A percentile compares a stretch with the other conserved stretches of the same genome.
phyloP scores from a whole-genome alignment of 2,329 filamentous ascomycete genomes.

The Emmonsiellopsis sp. region DNA sequence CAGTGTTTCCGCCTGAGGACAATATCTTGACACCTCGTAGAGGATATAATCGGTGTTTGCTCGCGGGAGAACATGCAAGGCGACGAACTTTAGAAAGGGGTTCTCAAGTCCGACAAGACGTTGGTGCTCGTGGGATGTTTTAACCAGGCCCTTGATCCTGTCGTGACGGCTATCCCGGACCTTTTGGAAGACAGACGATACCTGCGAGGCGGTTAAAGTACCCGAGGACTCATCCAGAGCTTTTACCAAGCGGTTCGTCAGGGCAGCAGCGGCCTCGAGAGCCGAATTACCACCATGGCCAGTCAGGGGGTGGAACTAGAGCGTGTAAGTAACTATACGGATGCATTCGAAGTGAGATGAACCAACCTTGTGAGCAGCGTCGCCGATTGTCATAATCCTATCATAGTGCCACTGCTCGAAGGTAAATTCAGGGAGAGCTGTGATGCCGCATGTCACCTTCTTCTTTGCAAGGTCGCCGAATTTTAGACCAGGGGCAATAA shows the following conservation, averaged over 20 bases:
- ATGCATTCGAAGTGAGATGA: neutral
- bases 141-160: neutral
- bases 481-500: neutral
- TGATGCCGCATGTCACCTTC: constrained; percentile 13
- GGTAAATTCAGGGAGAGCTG: constrained; percentile 28
- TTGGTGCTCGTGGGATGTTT: neutral
- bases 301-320: constrained; percentile 6
- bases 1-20: neutral
- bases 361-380: constrained; percentile 33
- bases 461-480: constrained; percentile 28
- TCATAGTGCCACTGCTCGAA: constrained; percentile 32
- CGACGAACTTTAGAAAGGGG: neutral
- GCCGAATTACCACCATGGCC: constrained; percentile 14
- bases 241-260: constrained; percentile 2
- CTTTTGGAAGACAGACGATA: neutral
- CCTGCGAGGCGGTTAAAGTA: neutral
- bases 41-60: neutral
- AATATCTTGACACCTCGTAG: neutral
- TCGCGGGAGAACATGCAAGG: neutral
- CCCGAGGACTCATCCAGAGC: neutral
- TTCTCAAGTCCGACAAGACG: neutral
- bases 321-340: neutral
- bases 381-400: constrained; percentile 32
- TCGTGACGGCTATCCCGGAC: neutral
- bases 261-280: constrained; percentile 10